Percentiles rank a stretch among this genome's conserved stretches.
phyloP scores from a whole-genome alignment of 208 protist genomes.

The Wallacemonas sp. region DNA sequence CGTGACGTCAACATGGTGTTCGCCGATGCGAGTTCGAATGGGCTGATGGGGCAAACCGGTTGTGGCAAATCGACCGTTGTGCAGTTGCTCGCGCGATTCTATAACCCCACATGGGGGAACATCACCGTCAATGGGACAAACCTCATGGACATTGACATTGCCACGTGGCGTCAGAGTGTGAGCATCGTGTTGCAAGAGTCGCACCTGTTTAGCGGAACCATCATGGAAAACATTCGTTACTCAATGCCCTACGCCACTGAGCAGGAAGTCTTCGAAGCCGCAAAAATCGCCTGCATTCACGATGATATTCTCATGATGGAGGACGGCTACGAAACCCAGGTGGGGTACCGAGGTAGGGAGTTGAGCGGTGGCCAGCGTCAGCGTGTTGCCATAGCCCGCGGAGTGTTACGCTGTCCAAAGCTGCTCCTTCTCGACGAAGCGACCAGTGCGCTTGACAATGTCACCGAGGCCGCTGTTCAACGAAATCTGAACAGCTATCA shows the following conservation, averaged over 20 bases:
- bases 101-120: constrained; percentile 43
- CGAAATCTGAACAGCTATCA: constrained; percentile 20
- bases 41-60: constrained; percentile 62
- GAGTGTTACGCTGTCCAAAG: constrained; percentile 57
- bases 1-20: constrained; percentile 22
- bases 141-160: constrained; percentile 32
- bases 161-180: constrained; percentile 38
- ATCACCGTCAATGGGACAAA: constrained; percentile 59
- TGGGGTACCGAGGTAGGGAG: constrained; percentile 72
- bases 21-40: constrained; percentile 22
- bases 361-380: constrained; percentile 81
- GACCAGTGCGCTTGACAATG: constrained; percentile 51
- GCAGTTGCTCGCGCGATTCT: constrained; percentile 61
- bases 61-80: constrained; percentile 77
- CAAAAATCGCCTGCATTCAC: constrained; percentile 26
- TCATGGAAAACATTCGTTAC: constrained; percentile 41
- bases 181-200: constrained; percentile 35
- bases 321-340: constrained; percentile 74
- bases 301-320: constrained; percentile 36
- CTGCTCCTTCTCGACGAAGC: constrained; percentile 69
- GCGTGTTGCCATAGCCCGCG: constrained; percentile 72
- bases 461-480: constrained; percentile 41
- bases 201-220: constrained; percentile 32
- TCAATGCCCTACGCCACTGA: constrained; percentile 24
- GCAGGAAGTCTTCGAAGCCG: constrained; percentile 32